phyloP scores from a whole-genome alignment of 176 grass and related monocot species.

The Tillandsia leiboldiana region DNA sequence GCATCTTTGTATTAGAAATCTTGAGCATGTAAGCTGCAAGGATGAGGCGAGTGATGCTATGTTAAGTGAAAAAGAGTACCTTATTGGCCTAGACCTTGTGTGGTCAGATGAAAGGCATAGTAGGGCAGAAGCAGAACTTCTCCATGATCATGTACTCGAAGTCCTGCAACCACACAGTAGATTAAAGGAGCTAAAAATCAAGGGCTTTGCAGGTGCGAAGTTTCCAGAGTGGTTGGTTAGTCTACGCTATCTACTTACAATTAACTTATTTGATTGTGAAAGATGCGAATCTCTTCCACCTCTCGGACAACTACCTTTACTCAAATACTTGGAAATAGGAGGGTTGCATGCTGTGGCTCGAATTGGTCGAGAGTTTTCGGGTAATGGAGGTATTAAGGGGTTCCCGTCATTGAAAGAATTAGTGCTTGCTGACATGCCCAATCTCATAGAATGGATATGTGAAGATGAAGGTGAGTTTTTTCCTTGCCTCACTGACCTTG shows the following conservation, averaged over 20 bases:
- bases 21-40: conserved; percentile 35
- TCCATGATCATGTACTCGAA: conserved; percentile 37
- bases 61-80: conserved; percentile 33
- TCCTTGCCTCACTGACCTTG: conserved; percentile 45
- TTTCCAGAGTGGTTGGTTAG: conserved; percentile 60
- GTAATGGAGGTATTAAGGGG: conserved; percentile 18
- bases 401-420: conserved; percentile 60
- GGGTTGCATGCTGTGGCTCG: conserved; percentile 29
- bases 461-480: conserved; percentile 27
- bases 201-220: conserved; percentile 33
- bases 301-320: conserved; percentile 48
- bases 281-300: conserved; percentile 38
- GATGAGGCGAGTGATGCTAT: conserved; percentile 43
- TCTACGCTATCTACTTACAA: conserved; percentile 43
- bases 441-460: conserved; percentile 37
- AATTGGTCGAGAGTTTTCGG: conserved; percentile 51
- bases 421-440: conserved; percentile 35
- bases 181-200: conserved; percentile 47
- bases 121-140: conserved; percentile 14
- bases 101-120: conserved; percentile 34
- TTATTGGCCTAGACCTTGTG: conserved; percentile 40
- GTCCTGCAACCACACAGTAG: conserved; percentile 37
- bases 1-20: conserved; percentile 35
- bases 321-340: conserved; percentile 43
- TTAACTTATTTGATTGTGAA: conserved; percentile 52